phyloP scores from a whole-genome alignment of 192 early-diverging fungal genomes.

The Entomortierella chlamydospora region DNA sequence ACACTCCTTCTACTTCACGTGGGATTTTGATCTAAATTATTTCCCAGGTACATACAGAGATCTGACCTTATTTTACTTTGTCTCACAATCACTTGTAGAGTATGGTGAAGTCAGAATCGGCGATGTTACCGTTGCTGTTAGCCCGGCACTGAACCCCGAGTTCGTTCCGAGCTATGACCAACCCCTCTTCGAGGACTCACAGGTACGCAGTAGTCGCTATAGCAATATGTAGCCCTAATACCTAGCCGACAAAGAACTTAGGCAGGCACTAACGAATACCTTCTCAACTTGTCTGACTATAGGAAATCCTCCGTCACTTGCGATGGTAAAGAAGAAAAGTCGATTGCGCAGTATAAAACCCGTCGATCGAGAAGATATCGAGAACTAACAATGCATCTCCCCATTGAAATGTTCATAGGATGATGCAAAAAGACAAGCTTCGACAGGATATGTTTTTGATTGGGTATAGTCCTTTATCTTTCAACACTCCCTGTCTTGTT shows the following conservation, averaged over 20 bases:
- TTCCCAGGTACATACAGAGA: too few species aligned
- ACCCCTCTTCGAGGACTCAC: conserved; percentile 67
- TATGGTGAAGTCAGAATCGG: conserved; percentile 65
- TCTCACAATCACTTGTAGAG: conserved; percentile 23
- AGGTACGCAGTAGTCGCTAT: conserved; percentile 32
- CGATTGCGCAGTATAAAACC: too few species aligned
- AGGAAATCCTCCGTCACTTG: conserved; percentile 57
- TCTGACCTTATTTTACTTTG: too few species aligned
- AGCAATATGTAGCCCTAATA: too few species aligned
- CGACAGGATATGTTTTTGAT: conserved; percentile 88
- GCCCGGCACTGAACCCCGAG: conserved; percentile 59
- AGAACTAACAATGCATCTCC: not conserved
- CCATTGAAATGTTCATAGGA: conserved; percentile 60
- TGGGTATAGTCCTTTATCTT: too few species aligned
- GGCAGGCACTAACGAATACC: too few species aligned
- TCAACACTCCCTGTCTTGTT: too few species aligned
- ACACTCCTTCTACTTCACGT: conserved; percentile 23
- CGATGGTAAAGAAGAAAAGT: conserved; percentile 56
- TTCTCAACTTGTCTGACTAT: not conserved
- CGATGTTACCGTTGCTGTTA: conserved; percentile 64
- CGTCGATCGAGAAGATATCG: too few species aligned
- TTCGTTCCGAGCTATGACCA: conserved; percentile 62
- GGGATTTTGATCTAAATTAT: conserved; percentile 6
- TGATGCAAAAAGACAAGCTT: conserved; percentile 86
- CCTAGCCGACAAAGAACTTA: too few species aligned